phyloP scores from a whole-genome alignment of 352 stramenopile genomes.

The Aphanomyces invadans region DNA sequence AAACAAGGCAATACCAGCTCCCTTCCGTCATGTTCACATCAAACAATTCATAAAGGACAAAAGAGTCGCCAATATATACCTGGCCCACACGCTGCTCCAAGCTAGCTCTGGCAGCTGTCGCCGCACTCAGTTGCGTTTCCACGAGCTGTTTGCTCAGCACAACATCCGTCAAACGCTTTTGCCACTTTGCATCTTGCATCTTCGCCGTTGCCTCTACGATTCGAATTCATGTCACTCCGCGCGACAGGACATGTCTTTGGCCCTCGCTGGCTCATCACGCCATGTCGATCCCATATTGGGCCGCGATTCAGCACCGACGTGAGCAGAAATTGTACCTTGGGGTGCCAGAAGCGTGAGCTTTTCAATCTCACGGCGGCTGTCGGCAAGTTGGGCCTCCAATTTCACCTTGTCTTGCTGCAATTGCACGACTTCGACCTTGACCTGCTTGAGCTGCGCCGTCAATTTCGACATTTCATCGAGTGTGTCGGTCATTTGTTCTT shows the following conservation, averaged over 20 bases:
- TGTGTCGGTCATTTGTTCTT: constrained; percentile 1
- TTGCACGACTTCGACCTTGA: constrained; percentile 14
- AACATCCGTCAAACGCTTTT: neutral
- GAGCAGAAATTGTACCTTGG: too few species aligned
- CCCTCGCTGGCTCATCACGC: too few species aligned
- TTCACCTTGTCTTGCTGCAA: neutral
- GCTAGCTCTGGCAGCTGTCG: neutral
- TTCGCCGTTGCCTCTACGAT: neutral
- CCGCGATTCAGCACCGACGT: too few species aligned
- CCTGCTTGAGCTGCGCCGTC: constrained; percentile 4
- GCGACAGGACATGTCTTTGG: too few species aligned
- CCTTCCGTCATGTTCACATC: too few species aligned
- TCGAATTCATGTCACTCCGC: too few species aligned
- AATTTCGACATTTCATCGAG: neutral
- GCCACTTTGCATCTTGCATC: neutral
- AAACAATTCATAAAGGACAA: too few species aligned
- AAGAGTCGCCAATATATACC: too few species aligned
- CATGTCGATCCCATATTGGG: too few species aligned
- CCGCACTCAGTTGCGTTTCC: constrained; percentile 11
- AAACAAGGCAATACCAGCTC: too few species aligned
- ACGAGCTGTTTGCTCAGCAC: constrained; percentile 2
- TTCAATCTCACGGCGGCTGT: neutral
- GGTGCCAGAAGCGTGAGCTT: neutral
- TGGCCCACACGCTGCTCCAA: constrained; percentile 1
- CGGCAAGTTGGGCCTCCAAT: neutral